Percentiles rank a stretch among this genome's conserved stretches.
Evolutionary conservation across 768 basidiomycete genomes (phyloP).

Genomic region (Obba rivulosa): DNA sequence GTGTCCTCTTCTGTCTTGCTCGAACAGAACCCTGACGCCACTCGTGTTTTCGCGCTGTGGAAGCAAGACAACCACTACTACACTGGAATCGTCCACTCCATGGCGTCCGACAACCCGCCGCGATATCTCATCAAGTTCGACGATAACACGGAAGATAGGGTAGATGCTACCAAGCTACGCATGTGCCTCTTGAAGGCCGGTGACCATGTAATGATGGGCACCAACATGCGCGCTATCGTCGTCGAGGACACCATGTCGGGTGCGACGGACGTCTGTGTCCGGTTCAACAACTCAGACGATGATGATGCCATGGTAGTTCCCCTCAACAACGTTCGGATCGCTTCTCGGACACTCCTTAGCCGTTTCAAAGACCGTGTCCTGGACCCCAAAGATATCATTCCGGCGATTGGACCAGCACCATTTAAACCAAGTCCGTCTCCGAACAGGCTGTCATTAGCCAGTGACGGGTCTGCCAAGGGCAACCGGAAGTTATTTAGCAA

Average conservation of each 20-base stretch:
- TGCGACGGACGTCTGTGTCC: slow-evolving; percentile 29
- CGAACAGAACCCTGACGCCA: slow-evolving; percentile 23
- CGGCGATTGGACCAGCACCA: slow-evolving; percentile 33
- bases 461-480: slow-evolving; percentile 28
- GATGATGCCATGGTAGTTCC: slow-evolving; percentile 22
- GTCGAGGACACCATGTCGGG: slow-evolving; percentile 4
- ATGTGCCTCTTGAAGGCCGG: slow-evolving; percentile 42
- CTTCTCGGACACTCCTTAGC: slow-evolving; percentile 41
- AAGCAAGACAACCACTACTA: slow-evolving; percentile 55
- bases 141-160: slow-evolving; percentile 43
- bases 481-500: slow-evolving; percentile 30
- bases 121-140: slow-evolving; percentile 60
- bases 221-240: slow-evolving; percentile 14
- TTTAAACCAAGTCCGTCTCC: slow-evolving; percentile 40
- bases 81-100: slow-evolving; percentile 47
- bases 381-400: slow-evolving; percentile 35
- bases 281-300: slow-evolving; percentile 33
- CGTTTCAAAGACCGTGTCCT: slow-evolving; percentile 53
- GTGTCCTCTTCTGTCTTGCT: slow-evolving; percentile 6
- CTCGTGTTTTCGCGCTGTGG: slow-evolving; percentile 72
- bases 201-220: slow-evolving; percentile 48
- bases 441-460: slow-evolving; percentile 39
- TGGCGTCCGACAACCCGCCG: slow-evolving; percentile 18
- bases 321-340: slow-evolving; percentile 42
- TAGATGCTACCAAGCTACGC: slow-evolving; percentile 52